Evolutionary conservation across 1,284 basidiomycete species (phyloP), one percentile per base, ranked within the genome.

Genomic region (Boletellus deceptivus): DNA sequence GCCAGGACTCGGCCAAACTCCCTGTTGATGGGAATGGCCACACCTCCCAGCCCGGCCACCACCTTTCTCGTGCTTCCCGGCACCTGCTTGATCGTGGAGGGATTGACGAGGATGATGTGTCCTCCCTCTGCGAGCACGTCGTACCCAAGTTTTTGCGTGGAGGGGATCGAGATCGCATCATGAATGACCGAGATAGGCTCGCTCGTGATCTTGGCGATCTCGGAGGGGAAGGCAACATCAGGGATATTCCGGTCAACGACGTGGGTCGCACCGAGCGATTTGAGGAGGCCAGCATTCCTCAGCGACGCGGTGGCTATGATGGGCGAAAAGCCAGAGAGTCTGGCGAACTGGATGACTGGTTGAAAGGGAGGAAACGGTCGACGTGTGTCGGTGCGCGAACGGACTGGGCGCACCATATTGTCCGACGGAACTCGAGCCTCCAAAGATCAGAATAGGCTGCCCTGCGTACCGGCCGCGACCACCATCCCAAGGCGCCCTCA

Each of bases 351-450:
- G 31, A 74, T 60, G 4, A 59, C 71, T 67, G 4, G 27, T 29
- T 11, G 9, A 29, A 29, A 29, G 27, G 0, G 29, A 13, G 51
- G 25, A 31, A 3, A 31, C 9, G 29, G 3, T 31, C 29, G 29
- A 11, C 29, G 29, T 25, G 11, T 5, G 9, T 31, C 4, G 20
- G 35, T 20, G 14, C 11, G 20, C 24, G 14, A 38, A 18, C 1
- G 2, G 9, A 22, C 22, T 22, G 29, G 29, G 10, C 65, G 29
- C 14, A 68, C 67, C 58, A 36, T 61, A 73, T 58, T 70, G 63
- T 5, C 74, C 73, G 18, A 73, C 66, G 11, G 65, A 66, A 8
- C 60, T 57, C 7, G 69, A 58, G 4, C 73, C 74, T n/a, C 70
- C 71, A 22, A 74, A 49, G n/a, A 75, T 58, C 17, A 75, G 45